Evolutionary conservation across 2,329 filamentous ascomycete species (phyloP).

Genomic region (Hypoxylon sp.): DNA sequence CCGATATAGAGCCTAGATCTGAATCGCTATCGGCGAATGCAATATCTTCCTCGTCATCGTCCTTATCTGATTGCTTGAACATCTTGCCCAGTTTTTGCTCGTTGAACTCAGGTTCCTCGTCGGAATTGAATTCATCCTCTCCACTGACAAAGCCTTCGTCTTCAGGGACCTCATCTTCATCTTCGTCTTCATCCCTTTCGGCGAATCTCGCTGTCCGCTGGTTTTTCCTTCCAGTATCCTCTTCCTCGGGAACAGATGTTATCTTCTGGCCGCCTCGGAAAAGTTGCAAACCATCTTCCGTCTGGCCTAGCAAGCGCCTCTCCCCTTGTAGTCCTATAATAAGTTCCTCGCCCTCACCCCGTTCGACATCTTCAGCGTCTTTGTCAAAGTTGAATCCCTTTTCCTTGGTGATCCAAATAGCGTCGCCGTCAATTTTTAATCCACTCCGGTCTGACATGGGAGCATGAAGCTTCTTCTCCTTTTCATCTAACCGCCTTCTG

Average conservation of each 20-base stretch:
- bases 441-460: slow-evolving; percentile 99
- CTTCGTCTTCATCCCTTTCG: slow-evolving; percentile 74
- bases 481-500: slow-evolving; percentile 88
- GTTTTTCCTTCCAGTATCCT: slow-evolving; percentile 74
- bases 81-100: slow-evolving; percentile 73
- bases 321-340: slow-evolving; percentile 91
- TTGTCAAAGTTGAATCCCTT: slow-evolving; percentile 83
- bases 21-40: slow-evolving; percentile 98
- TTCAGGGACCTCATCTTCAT: slow-evolving; percentile 66
- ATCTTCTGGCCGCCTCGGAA: slow-evolving; percentile 85
- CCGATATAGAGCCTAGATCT: slow-evolving; percentile 89
- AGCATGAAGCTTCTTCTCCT: slow-evolving; percentile 95
- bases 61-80: slow-evolving; percentile 69
- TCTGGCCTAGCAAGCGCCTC: slow-evolving; percentile 84
- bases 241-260: slow-evolving; percentile 69
- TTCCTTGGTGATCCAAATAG: slow-evolving; percentile 86
- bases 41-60: slow-evolving; percentile 76
- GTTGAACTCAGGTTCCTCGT: slow-evolving; percentile 70
- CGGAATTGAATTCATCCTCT: slow-evolving; percentile 66
- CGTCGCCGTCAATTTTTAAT: slow-evolving; percentile 95
- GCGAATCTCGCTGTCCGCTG: slow-evolving; percentile 71
- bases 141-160: slow-evolving; percentile 70
- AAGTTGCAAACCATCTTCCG: slow-evolving; percentile 84
- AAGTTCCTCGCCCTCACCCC: slow-evolving; percentile 95
- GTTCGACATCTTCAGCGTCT: slow-evolving; percentile 76